Base-by-base conservation (phyloP, 164 flowering plant species). In the Liriodendron chinense region DNA sequence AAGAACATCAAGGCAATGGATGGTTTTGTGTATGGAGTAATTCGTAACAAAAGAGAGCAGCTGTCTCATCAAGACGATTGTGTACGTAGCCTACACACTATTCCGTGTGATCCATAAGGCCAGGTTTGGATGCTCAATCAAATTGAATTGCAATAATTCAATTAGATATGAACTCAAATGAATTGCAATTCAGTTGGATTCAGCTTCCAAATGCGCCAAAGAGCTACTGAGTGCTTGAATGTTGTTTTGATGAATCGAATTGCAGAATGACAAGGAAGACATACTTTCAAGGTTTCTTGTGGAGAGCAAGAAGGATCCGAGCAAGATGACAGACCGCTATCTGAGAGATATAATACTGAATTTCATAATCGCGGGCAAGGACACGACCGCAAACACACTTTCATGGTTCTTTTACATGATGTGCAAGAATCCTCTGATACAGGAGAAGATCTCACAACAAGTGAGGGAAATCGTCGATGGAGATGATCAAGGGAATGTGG, bases 331-430 rank as follows among this genome's bases (percentile, higher is more conserved):
- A 8, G 84, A 87, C 75, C 70, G 73, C 56, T 86, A 88, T 65
- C 66, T 87, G 77, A 84, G 87, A 70, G 90, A 89, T 56, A 85
- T 88, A 77, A 86, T 76, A 22, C 76, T 88, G 53, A 86, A 75
- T 74, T 86, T 89, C 77, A 72, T 89, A 24, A 75, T 85, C 1
- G 90, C 91, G 2, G 93, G 93, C 8, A 88, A 83, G 74, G 90
- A 89, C 80, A 76, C 86, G 34, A 71, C 87, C 22, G 87, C 89
- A 0, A 78, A 62, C 53, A 82, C 87, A 0, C 88, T 89, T 20
- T 65, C 91, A 16, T 87, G 93, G 85, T 88, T 89, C 76, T 76
- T 87, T 71, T 87, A 87, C 80, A 68, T 86, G 86, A 78, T 89
- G 16, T 85, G 93, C 79, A 86, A 88, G 66, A 82, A 89, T 70